Base-by-base conservation (phyloP, 2,329 filamentous ascomycete genomes). In the Apiospora kogelbergensis region DNA sequence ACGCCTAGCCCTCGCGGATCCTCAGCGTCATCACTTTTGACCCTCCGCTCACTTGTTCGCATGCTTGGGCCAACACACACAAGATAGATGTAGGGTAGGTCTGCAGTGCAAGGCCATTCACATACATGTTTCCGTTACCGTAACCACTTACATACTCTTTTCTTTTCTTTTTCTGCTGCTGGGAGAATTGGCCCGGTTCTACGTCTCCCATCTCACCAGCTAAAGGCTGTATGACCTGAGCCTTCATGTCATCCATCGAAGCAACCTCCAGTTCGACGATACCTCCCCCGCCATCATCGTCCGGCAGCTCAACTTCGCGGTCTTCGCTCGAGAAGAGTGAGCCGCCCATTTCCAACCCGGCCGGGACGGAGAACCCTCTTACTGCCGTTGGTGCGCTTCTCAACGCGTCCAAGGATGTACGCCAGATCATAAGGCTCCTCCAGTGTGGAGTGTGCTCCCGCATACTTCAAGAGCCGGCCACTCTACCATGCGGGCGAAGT, bases 401-500 rank as follows among this genome's bases (percentile, higher is more conserved):
- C 70, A 81, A 83, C 71, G 84, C 86, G 41, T 81, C 84, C 72
- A 80, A 82, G 71, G 84, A 90, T 77, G 86, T 88, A 22, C 85
- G 92, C 72, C 82, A 87, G 69, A 83, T 94, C 68, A 85, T 97
- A 71, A 90, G 90, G 57, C 82, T 96, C 48, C 85, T 96, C 67
- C 93, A 97, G 80, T 98, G 95, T 78, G 86, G 86, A 13, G 82
- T 87, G 71, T 97, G 95, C 79, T 93, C 90, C 3, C 83, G 83
- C 57, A 90, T 91, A 1, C 83, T 96, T 40, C 84, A 81, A 63
- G 84, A 88, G 10, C 93, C 94, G 6, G 85, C 94, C 68, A 92
- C 92, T 0, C 82, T 97, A 5, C 94, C 94, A 6, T 98, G 95
- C 78, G 94, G 94, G 37, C 89, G 91, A 76, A 91, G 90, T 13